Conservation (phyloP, 495 filamentous ascomycete species). For the Neurospora sp. region DNA sequence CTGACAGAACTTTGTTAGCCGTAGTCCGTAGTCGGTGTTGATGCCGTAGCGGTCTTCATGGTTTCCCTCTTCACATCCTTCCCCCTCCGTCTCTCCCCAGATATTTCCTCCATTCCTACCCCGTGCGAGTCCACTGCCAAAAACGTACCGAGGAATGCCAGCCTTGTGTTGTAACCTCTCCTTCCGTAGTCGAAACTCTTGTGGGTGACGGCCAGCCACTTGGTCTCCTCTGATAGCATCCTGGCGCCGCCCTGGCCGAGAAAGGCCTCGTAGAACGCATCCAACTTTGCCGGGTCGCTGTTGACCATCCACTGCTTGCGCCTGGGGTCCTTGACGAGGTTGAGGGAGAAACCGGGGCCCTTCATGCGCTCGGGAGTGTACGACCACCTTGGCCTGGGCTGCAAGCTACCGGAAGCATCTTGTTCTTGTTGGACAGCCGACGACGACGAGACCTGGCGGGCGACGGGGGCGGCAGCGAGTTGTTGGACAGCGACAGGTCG, state of each 20-base stretch:
- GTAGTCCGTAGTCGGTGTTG: constrained; percentile 3
- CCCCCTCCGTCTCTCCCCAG: constrained; percentile 58
- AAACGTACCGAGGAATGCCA: constrained; percentile 75
- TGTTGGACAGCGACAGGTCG: constrained; percentile 3
- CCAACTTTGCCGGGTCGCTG: constrained; percentile 57
- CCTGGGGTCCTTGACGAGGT: constrained; percentile 36
- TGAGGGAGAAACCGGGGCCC: constrained; percentile 53
- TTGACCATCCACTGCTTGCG: constrained; percentile 57
- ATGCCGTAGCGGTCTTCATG: neutral
- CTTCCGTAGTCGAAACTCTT: constrained; percentile 96
- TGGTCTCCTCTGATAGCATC: constrained; percentile 77
- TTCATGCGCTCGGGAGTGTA: constrained; percentile 70
- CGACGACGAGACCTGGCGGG: constrained; percentile 15
- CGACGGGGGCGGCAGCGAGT: constrained; percentile 1
- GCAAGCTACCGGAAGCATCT: neutral
- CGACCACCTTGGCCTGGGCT: constrained; percentile 58
- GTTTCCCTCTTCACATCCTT: neutral
- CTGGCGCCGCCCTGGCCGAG: constrained; percentile 60
- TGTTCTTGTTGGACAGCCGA: constrained; percentile 1
- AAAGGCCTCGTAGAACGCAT: constrained; percentile 62
- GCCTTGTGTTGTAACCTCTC: constrained; percentile 85
- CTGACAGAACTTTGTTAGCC: constrained; percentile 29
- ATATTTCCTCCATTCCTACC: constrained; percentile 53
- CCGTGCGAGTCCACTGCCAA: neutral
- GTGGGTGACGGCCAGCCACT: constrained; percentile 95